Conservation (phyloP, 331 rosid genomes). For the Quercus phellos region DNA sequence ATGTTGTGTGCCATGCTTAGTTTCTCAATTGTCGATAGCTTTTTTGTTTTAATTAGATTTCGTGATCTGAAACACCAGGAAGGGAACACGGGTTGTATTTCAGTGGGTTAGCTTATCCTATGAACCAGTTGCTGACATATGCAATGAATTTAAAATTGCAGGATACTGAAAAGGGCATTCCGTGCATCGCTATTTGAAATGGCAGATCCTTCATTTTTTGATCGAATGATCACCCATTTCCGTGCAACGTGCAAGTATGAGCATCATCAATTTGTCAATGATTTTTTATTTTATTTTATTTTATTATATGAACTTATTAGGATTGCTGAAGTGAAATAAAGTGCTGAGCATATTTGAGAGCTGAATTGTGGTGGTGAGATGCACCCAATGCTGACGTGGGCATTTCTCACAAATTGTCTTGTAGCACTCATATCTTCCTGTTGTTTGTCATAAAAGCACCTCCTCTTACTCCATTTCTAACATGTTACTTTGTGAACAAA, state of each 20-base stretch:
- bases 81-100: background rate
- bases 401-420: background rate
- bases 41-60: background rate
- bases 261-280: too few species aligned
- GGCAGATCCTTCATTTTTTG: constrained; percentile 60
- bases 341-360: background rate
- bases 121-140: background rate
- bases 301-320: too few species aligned
- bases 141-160: background rate
- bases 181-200: constrained; percentile 19
- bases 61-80: background rate
- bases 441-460: background rate
- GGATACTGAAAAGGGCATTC: constrained; percentile 9
- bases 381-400: background rate
- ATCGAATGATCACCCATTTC: constrained; percentile 56
- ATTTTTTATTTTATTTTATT: too few species aligned
- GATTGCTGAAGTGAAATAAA: background rate
- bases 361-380: constrained; percentile 5
- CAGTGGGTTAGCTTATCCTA: background rate
- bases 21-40: too few species aligned
- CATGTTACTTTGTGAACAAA: background rate
- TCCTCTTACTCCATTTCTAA: background rate
- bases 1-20: too few species aligned
- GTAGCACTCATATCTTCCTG: background rate
- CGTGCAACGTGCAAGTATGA: constrained; percentile 80